Evolutionary conservation across 2,329 filamentous ascomycete species (phyloP).

Genomic region (Exophiala xenobiotica): DNA sequence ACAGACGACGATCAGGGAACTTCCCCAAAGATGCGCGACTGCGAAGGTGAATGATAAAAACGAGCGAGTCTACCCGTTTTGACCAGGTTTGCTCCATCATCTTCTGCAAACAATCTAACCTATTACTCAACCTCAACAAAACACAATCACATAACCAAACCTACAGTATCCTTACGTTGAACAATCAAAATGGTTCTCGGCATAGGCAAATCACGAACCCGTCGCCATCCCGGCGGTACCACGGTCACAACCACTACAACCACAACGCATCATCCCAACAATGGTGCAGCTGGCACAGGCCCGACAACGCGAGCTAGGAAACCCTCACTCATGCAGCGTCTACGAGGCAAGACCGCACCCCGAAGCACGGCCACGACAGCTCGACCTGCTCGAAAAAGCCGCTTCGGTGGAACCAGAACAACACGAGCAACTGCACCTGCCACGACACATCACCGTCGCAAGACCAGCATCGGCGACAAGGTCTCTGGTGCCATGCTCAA

Average conservation of each 20-base stretch:
- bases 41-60: background rate
- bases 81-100: background rate
- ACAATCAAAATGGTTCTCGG: conserved; percentile 20
- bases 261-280: conserved; percentile 21
- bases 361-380: conserved; percentile 45
- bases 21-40: background rate
- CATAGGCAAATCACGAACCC: conserved; percentile 12
- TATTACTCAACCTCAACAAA: background rate
- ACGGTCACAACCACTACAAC: conserved; percentile 24
- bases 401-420: conserved; percentile 9
- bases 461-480: conserved; percentile 71
- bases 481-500: conserved; percentile 73
- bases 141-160: too few relatives aligned
- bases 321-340: conserved; percentile 56
- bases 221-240: conserved; percentile 15
- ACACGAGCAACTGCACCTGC: conserved; percentile 9
- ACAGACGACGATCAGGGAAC: background rate
- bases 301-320: conserved; percentile 36
- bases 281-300: conserved; percentile 1
- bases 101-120: background rate
- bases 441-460: conserved; percentile 61
- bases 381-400: conserved; percentile 34
- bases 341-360: conserved; percentile 45
- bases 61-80: background rate
- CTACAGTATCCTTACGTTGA: background rate